These are phyloP conservation scores for Endothia cerciana DNA, from an alignment of 2,329 filamentous ascomycete genomes.

Conservation along the genomic window DNA sequence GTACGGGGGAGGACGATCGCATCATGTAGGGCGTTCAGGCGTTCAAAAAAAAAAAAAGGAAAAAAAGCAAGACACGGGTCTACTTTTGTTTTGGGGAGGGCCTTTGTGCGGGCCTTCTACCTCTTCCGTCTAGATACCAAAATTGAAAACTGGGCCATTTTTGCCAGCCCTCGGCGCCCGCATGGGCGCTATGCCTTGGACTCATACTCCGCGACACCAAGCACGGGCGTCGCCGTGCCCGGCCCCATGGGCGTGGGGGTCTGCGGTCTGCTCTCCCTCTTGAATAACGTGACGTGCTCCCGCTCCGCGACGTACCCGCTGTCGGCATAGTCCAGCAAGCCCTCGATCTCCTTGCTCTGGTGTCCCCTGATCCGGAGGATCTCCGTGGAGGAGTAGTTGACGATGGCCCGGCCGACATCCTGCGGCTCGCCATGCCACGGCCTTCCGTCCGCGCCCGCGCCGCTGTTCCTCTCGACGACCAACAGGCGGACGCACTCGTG, in stretches of 20 bases:
- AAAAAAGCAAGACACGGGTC: background rate
- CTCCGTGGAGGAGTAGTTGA: conserved; percentile 90
- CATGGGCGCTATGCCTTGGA: conserved; percentile 16
- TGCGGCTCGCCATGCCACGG: conserved; percentile 55
- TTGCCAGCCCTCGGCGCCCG: background rate
- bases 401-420: conserved; percentile 86
- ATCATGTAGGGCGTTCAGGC: conserved; percentile 14
- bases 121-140: conserved; percentile 21
- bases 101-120: conserved; percentile 6
- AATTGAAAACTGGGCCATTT: background rate
- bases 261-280: conserved; percentile 55
- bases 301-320: conserved; percentile 91
- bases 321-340: conserved; percentile 85
- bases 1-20: background rate
- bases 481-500: conserved; percentile 90
- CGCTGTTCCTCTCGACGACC: conserved; percentile 67
- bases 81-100: background rate
- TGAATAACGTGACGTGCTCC: conserved; percentile 83
- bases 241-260: conserved; percentile 46
- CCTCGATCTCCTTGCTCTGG: conserved; percentile 79
- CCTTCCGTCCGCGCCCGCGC: conserved; percentile 44
- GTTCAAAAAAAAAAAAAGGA: conserved; percentile 1
- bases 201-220: conserved; percentile 34
- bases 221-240: conserved; percentile 22
- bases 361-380: conserved; percentile 83